These are phyloP conservation scores for Cercospora sojina DNA, from an alignment of 2,329 filamentous ascomycete genomes.

Conservation along the genomic window DNA sequence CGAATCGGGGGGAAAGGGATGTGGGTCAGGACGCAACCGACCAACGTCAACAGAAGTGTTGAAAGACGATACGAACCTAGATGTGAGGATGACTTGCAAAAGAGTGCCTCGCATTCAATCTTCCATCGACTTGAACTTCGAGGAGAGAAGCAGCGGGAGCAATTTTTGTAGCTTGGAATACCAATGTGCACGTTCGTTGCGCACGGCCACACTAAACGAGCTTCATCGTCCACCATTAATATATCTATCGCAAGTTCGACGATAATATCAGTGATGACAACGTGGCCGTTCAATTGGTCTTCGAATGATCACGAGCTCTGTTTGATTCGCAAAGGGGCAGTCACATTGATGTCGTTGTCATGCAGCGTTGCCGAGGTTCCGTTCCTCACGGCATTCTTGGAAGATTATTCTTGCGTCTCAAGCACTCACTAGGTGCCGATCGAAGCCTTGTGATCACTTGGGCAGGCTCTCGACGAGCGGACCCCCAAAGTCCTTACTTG, in stretches of 20 bases:
- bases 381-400: background rate
- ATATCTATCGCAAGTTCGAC: background rate
- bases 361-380: background rate
- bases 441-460: background rate
- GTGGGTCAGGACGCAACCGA: background rate
- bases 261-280: background rate
- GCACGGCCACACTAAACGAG: background rate
- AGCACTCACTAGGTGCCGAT: background rate
- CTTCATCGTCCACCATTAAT: background rate
- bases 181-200: background rate
- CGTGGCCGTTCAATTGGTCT: background rate
- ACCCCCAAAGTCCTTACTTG: slow-evolving; percentile 38
- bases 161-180: background rate
- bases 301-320: background rate
- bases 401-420: background rate
- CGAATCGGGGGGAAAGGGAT: background rate
- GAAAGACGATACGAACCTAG: background rate
- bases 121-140: background rate
- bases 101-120: background rate
- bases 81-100: background rate
- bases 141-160: background rate
- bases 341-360: background rate
- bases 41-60: background rate
- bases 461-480: background rate
- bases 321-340: background rate